Conservation (phyloP, 306 rosid species). For the Vigna angularis region DNA sequence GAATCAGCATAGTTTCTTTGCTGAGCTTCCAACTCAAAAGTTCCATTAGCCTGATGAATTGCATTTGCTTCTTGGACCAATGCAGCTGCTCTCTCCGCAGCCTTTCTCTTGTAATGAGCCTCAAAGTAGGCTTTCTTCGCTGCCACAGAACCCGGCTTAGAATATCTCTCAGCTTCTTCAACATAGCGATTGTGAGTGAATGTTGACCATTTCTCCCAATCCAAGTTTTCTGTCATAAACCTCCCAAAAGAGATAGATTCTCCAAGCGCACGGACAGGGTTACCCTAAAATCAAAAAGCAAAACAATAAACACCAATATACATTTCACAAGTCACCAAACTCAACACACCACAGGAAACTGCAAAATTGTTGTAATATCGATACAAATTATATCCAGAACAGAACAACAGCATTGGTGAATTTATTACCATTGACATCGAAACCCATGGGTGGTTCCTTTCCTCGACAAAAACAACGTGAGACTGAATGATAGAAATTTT, state of each 20-base stretch:
- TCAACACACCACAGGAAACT: background rate
- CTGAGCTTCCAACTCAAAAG: constrained; percentile 38
- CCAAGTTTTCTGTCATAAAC: constrained; percentile 72
- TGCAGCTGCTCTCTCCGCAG: constrained; percentile 71
- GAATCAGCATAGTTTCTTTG: constrained; percentile 34
- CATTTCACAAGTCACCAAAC: background rate
- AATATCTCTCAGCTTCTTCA: constrained; percentile 82
- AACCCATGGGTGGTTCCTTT: constrained; percentile 40
- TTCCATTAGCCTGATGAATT: constrained; percentile 2
- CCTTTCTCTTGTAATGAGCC: constrained; percentile 88
- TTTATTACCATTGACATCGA: constrained; percentile 50
- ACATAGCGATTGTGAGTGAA: constrained; percentile 83
- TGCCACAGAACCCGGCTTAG: constrained; percentile 95
- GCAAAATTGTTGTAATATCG: background rate
- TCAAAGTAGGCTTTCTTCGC: constrained; percentile 90
- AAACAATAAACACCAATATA: background rate
- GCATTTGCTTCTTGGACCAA: constrained; percentile 56
- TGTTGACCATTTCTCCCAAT: constrained; percentile 91
- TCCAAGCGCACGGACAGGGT: constrained; percentile 60
- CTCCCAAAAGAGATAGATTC: constrained; percentile 93
- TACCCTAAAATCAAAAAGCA: constrained; percentile 54
- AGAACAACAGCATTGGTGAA: constrained; percentile 26
- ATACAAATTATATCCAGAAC: background rate
- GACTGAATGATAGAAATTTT: constrained; percentile 24
- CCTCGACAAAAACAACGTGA: constrained; percentile 44